Evolutionary conservation across 192 early-diverging fungal genomes (phyloP), one percentile per base, ranked within the genome.

Genomic region (Coemansia sp.): DNA sequence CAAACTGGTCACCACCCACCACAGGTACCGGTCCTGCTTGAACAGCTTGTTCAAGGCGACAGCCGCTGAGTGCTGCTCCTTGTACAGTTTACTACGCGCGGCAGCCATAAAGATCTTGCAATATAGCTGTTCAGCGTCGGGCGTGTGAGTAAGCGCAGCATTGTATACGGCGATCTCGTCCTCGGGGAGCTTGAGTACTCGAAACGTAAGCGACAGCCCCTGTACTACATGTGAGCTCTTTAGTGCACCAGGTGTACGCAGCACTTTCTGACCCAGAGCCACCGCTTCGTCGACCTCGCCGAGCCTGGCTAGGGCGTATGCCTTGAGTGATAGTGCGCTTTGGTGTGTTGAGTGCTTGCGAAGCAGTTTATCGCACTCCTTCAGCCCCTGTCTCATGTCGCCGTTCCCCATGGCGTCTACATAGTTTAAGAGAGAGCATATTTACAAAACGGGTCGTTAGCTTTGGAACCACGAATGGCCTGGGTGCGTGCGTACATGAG

Each of bases 21-120:
- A 94, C 69, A 93, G 84, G 77, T 95, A 94, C 58, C 88, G 90
- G 69, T 87, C 79, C 37, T 86, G 75, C 70, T 92, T 93, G 70
- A 92, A 95, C 49, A 85, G 76, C 69, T 94, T 93, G 68, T 92
- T 88, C 44, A 98, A 74, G 57, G 90, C 91, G 42, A 96, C 75
- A 0, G 95, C 93, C 6, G 88, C 89, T 86, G 91, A 65, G 44
- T 69, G 67, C 42, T 75, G 67, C 46, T 77, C 75, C 57, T 67
- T 91, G 46, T 79, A 88, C 84, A 94, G 85, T 3, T 80, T 53
- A 32, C 67, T 88, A 47, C 91, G 85, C 1, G 90, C 92, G 35
- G 95, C 78, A 1, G 89, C 89, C 92, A 96, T 94, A 74, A 93
- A 96, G 86, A 89, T 88, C 60, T 94, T 90, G 47, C 81, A 88